phyloP scores from a whole-genome alignment of 2,329 filamentous ascomycete genomes.

The Parastagonospora nodorum region DNA sequence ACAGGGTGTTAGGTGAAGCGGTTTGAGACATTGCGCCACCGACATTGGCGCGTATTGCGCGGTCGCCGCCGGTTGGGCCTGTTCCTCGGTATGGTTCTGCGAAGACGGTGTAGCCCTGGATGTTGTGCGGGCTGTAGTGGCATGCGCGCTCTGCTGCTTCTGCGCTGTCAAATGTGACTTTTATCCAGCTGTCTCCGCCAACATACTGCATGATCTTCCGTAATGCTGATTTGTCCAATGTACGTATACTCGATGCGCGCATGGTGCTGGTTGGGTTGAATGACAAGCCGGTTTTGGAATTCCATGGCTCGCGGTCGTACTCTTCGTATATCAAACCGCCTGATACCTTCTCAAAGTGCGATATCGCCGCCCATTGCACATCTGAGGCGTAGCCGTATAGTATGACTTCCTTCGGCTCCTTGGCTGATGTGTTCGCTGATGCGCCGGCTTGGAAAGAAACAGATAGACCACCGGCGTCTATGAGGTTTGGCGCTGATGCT shows the following conservation, averaged over 20 bases:
- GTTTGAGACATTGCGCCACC: slow-evolving; percentile 31
- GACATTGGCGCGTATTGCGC: slow-evolving; percentile 47
- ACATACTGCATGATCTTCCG: slow-evolving; percentile 79
- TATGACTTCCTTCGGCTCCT: slow-evolving; percentile 76
- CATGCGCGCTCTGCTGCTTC: slow-evolving; percentile 56
- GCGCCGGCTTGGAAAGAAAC: slow-evolving; percentile 35
- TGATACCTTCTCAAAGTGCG: slow-evolving; percentile 85
- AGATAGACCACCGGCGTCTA: slow-evolving; percentile 33
- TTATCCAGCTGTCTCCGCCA: slow-evolving; percentile 88
- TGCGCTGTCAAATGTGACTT: slow-evolving; percentile 57
- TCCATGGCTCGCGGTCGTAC: slow-evolving; percentile 83
- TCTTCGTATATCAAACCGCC: slow-evolving; percentile 85
- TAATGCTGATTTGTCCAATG: slow-evolving; percentile 73
- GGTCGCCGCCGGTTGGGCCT: slow-evolving; percentile 50
- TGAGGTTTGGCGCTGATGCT: slow-evolving; percentile 39
- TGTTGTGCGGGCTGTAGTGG: slow-evolving; percentile 52
- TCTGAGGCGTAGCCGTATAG: slow-evolving; percentile 79
- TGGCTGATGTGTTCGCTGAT: slow-evolving; percentile 45
- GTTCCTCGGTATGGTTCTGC: slow-evolving; percentile 54
- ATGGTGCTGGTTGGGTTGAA: slow-evolving; percentile 71
- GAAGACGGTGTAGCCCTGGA: slow-evolving; percentile 55
- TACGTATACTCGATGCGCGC: slow-evolving; percentile 66
- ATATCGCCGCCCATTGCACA: slow-evolving; percentile 79
- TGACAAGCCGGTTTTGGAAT: slow-evolving; percentile 66
- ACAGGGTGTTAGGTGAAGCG: slow-evolving; percentile 42